Percentiles rank a stretch among this genome's conserved stretches.
These are phyloP conservation scores for Talinum fruticosum DNA, from an alignment of 148 eudicot genomes.

Conservation along the genomic window DNA sequence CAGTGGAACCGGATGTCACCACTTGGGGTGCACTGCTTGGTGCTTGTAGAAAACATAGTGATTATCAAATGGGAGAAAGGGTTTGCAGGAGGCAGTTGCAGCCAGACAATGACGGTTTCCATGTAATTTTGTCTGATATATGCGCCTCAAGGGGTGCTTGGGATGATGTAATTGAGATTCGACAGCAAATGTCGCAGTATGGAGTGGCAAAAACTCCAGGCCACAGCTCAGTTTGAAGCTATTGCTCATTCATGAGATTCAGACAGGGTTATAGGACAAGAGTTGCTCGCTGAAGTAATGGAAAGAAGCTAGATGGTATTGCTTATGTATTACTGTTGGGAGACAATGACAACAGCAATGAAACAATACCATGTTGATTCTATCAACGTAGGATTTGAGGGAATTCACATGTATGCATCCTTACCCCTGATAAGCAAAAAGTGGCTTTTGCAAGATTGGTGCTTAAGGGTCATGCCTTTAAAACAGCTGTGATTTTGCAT, in stretches of 20 bases:
- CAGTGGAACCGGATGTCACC: constrained; percentile 62
- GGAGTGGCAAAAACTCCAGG: constrained; percentile 61
- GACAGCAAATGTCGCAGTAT: constrained; percentile 44
- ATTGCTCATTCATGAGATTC: neutral
- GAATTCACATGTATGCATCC: no score
- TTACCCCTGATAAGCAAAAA: no score
- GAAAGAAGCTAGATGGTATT: no score
- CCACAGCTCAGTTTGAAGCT: constrained; percentile 40
- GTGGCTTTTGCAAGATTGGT: no score
- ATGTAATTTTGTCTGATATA: constrained; percentile 53
- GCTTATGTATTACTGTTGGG: no score
- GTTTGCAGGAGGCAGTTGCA: constrained; percentile 59
- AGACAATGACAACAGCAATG: no score
- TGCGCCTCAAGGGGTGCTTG: constrained; percentile 65
- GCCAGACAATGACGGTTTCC: constrained; percentile 72
- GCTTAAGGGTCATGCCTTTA: no score
- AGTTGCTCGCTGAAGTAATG: neutral
- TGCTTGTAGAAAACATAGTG: constrained; percentile 58
- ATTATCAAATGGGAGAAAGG: constrained; percentile 63
- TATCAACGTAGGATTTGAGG: no score
- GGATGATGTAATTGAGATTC: constrained; percentile 46
- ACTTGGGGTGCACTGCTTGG: constrained; percentile 75
- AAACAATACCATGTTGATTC: no score
- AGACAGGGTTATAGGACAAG: neutral
- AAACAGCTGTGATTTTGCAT: no score